Percentiles rank a stretch among this genome's conserved stretches.
Evolutionary conservation across 768 basidiomycete species (phyloP).

Genomic region (Mycena rosella): DNA sequence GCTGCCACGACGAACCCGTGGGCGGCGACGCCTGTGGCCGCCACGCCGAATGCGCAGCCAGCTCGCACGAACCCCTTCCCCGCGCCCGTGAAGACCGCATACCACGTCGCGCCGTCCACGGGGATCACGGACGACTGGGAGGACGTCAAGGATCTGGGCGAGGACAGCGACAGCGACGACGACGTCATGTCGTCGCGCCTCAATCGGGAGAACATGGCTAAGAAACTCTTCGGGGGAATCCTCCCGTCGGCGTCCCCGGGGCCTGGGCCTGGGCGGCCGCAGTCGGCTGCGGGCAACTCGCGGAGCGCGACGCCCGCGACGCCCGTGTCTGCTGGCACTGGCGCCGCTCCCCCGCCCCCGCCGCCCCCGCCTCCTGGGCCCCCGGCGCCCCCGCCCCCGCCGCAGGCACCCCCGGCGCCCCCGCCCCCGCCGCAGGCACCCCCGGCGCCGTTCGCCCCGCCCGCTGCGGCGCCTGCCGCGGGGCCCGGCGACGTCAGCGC

Average conservation of each 20-base stretch:
- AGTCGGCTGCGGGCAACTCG: slow-evolving; percentile 59
- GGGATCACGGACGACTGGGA: slow-evolving; percentile 87
- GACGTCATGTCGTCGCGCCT: slow-evolving; percentile 80
- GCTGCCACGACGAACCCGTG: slow-evolving; percentile 73
- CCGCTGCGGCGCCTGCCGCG: slow-evolving; percentile 48
- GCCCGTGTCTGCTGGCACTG: slow-evolving; percentile 41
- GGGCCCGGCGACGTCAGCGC: slow-evolving; percentile 69
- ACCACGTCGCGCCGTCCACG: slow-evolving; percentile 69
- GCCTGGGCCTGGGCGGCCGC: slow-evolving; percentile 57
- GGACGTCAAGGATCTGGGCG: slow-evolving; percentile 79
- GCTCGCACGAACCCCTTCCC: slow-evolving; percentile 65
- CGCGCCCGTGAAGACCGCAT: slow-evolving; percentile 64
- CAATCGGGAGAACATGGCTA: slow-evolving; percentile 79
- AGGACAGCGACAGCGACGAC: slow-evolving; percentile 78
- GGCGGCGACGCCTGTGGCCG: slow-evolving; percentile 57
- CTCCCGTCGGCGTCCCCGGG: slow-evolving; percentile 63
- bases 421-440: slow-evolving; percentile 43
- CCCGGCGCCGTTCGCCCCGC: slow-evolving; percentile 48
- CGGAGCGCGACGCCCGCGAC: slow-evolving; percentile 32
- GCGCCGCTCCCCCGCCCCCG: slow-evolving; percentile 59
- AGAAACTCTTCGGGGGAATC: slow-evolving; percentile 81
- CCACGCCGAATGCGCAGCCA: slow-evolving; percentile 54
- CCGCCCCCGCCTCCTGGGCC: slow-evolving; percentile 50
- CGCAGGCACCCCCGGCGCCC: slow-evolving; percentile 44
- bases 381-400: slow-evolving; percentile 49